Evolutionary conservation across 805 yeast genomes (phyloP), one percentile per base, ranked within the genome.

Genomic region (Suhomyces sp.): DNA sequence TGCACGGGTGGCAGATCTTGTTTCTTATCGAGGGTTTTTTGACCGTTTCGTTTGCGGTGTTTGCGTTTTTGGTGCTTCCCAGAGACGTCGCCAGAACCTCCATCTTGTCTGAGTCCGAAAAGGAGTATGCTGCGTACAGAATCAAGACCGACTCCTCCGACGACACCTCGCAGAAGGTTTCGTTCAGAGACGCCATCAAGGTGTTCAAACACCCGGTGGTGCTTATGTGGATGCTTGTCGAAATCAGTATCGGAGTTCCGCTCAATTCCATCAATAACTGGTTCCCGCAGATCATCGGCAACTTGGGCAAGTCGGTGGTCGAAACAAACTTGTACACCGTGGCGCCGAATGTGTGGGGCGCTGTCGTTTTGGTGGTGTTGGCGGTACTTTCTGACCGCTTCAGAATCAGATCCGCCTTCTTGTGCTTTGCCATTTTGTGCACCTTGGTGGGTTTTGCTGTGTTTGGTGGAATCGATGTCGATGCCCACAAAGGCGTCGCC

Each of bases 301-400:
- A 65, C 12, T 60, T 74, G 42, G 78, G 77, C 15, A 71, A 72
- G 48, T 72, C 77, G 2, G 65, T 74, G 1, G 77, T 73, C 15
- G 67, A 68, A 61, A 73, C 78, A 13, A 72, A 74, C 55, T 62
- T 74, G 46, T 71, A 64, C 58, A 70, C 82, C 12, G 80, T 79
- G 44, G 82, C 82, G 17, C 82, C 83, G 23, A 78, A 77, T 57
- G 61, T 73, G 23, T 72, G 74, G 69, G 82, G 82, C 36, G 82
- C 83, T 2, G 62, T 75, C 17, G 66, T 74, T 5, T 65, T 78
- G 42, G 54, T 79, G 8, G 54, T 70, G 5, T 60, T 77, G 19
- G 72, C 76, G 7, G 74, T 75, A 50, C 52, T 62, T 35, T 79
- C 83, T 5, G 83, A 79, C 60, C 67, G 61, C 48, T 52, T 69